Base-by-base conservation (phyloP, 371 early-diverging fungal genomes). In the Circinella umbellata region DNA sequence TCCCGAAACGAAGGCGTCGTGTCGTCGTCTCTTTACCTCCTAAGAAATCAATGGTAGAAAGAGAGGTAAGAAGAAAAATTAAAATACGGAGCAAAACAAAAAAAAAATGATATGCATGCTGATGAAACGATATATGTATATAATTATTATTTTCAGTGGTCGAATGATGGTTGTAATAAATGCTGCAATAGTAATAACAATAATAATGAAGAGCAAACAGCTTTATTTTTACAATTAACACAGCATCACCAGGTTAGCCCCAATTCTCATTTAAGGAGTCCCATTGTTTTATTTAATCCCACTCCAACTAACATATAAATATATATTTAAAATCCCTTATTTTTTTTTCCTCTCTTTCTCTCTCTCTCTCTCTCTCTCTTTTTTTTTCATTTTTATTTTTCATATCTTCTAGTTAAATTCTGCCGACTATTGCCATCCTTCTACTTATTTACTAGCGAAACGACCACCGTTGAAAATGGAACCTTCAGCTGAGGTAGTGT, bases 11-110 rank as follows among this genome's bases (percentile, higher is more conserved):
- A 35, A 63, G 39, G 14, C 47, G 64, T 14, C 64, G 48, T 27
- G 64, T 63, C n/a, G 42, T 63, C 34, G 64, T 63, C 15, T 63
- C 64, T 27, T n/a, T 63, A 27, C 64, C 64, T 34, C 64, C 64
- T n/a, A 63, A 34, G 18, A 63, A 63, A 35, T 18, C 63, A 61
- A 38, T 38, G n/a, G 17, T 27, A 27, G 27, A 27, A 27, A 27
- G 27, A 27, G 27, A 27, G 27, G 27, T 27, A 27, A 27, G 27
- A 27, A 27, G 2, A 27, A 27, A 27, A 27, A 27, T 1, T 27
- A 27, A 18, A 15, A 13, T 13, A 18, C 8, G 53, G 15, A 15
- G 5, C 15, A 18, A n/a, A 18, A 13, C 1, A 42, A 42, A 9
- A 11, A 42, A 9, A 42, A 9, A 11, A 6, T 42, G 42, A 42